These are phyloP conservation scores for Gloeopeniophorella convolvens DNA, from an alignment of 768 basidiomycete species.

Conservation along the genomic window DNA sequence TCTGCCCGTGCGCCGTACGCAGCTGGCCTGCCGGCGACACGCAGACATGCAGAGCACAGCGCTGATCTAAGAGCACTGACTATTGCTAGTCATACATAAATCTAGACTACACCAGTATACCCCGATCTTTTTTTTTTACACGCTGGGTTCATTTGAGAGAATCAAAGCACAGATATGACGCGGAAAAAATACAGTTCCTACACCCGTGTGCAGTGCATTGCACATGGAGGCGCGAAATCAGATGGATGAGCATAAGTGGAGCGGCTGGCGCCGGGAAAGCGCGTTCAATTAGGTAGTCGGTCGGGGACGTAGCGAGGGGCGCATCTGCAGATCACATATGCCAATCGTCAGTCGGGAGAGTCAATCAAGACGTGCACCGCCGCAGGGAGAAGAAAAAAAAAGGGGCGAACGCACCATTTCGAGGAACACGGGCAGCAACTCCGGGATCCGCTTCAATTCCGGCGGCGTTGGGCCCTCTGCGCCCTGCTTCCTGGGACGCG, in stretches of 20 bases:
- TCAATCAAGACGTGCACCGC: not conserved
- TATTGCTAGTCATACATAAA: constrained; percentile 12
- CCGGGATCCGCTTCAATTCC: constrained; percentile 69
- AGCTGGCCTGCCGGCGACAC: constrained; percentile 18
- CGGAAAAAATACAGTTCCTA: constrained; percentile 1
- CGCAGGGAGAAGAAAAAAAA: not conserved
- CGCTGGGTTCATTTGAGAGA: constrained; percentile 8
- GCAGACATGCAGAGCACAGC: not conserved
- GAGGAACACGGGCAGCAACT: constrained; percentile 79
- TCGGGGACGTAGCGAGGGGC: constrained; percentile 12
- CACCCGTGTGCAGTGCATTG: no score
- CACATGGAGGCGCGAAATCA: no score
- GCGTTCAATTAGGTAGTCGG: not conserved
- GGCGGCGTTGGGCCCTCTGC: constrained; percentile 57
- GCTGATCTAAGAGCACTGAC: constrained; percentile 13
- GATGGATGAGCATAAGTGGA: no score
- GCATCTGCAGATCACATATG: constrained; percentile 9
- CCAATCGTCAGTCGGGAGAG: no score
- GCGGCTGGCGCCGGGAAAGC: not conserved
- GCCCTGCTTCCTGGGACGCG: constrained; percentile 34
- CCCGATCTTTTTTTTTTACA: constrained; percentile 5
- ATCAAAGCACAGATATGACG: not conserved
- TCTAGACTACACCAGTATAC: constrained; percentile 17
- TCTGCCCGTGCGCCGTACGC: not conserved
- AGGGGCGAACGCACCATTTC: constrained; percentile 65